Conservation (phyloP, 1,284 basidiomycete species). For the Meripilus lineatus region DNA sequence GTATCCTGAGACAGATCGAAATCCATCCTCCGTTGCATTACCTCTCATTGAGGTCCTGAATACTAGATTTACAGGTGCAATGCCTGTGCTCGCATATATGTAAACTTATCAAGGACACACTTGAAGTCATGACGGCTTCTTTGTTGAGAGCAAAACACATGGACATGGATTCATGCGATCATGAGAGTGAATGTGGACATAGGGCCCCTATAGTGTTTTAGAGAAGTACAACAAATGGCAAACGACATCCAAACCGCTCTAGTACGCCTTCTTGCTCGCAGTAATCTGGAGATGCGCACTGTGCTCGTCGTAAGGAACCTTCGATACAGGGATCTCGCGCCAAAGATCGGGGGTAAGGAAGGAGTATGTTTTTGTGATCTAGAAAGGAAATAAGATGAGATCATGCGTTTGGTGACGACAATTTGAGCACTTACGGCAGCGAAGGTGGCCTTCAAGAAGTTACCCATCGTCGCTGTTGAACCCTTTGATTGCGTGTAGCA, state of each 20-base stretch:
- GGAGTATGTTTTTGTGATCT: slow-evolving; percentile 96
- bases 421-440: slow-evolving; percentile 64
- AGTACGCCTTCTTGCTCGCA: slow-evolving; percentile 80
- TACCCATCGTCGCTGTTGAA: slow-evolving; percentile 98
- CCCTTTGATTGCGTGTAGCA: slow-evolving; percentile 96
- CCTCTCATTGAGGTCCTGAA: too few species aligned
- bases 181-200: slow-evolving; percentile 3
- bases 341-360: slow-evolving; percentile 99
- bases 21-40: too few species aligned
- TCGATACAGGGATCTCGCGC: slow-evolving; percentile 89
- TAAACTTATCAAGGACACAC: too few species aligned
- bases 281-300: slow-evolving; percentile 85
- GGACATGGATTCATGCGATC: too few species aligned
- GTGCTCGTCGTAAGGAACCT: slow-evolving; percentile 92
- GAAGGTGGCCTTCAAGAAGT: slow-evolving; percentile 99
- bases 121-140: too few species aligned
- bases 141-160: too few species aligned
- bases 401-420: not conserved
- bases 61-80: too few species aligned
- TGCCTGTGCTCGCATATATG: too few species aligned
- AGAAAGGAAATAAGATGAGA: slow-evolving; percentile 4
- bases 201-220: slow-evolving; percentile 14
- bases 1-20: too few species aligned
- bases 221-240: slow-evolving; percentile 21
- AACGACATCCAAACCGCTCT: slow-evolving; percentile 29